Percentiles rank a stretch among this genome's conserved stretches.
Evolutionary conservation across 2,329 filamentous ascomycete genomes (phyloP).

Genomic region (Ascocoryne sarcoides): DNA sequence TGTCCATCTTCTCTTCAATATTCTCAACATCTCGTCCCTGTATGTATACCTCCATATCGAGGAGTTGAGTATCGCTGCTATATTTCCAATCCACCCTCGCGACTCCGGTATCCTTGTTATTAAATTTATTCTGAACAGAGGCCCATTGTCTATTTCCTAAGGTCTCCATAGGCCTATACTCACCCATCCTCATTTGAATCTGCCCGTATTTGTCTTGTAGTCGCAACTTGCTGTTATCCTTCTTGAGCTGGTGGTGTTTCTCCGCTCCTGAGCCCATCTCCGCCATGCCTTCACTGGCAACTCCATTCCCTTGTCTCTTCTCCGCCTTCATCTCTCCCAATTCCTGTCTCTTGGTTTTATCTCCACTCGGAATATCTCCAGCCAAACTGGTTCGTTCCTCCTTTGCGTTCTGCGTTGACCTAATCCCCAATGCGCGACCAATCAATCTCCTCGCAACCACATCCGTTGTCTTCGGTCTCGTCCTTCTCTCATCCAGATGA

Average conservation of each 20-base stretch:
- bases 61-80: too few relatives aligned
- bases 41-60: too few relatives aligned
- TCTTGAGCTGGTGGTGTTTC: background rate
- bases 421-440: slow-evolving; percentile 5
- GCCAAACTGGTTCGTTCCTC: slow-evolving; percentile 1
- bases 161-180: too few relatives aligned
- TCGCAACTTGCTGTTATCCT: background rate
- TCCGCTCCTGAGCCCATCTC: background rate
- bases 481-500: too few relatives aligned
- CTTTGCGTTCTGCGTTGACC: slow-evolving; percentile 3
- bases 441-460: slow-evolving; percentile 8
- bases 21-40: too few relatives aligned
- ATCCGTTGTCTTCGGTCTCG: slow-evolving; percentile 7
- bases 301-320: background rate
- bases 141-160: too few relatives aligned
- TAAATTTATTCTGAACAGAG: slow-evolving; percentile 1
- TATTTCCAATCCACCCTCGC: too few relatives aligned
- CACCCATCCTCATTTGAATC: too few relatives aligned
- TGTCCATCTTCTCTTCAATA: too few relatives aligned
- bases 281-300: background rate
- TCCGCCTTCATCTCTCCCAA: background rate
- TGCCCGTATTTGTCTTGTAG: background rate
- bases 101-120: too few relatives aligned
- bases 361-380: slow-evolving; percentile 1
- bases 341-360: background rate